Conservation (phyloP, 2,329 filamentous ascomycete genomes). For the Stagonosporopsis rhizophila region DNA sequence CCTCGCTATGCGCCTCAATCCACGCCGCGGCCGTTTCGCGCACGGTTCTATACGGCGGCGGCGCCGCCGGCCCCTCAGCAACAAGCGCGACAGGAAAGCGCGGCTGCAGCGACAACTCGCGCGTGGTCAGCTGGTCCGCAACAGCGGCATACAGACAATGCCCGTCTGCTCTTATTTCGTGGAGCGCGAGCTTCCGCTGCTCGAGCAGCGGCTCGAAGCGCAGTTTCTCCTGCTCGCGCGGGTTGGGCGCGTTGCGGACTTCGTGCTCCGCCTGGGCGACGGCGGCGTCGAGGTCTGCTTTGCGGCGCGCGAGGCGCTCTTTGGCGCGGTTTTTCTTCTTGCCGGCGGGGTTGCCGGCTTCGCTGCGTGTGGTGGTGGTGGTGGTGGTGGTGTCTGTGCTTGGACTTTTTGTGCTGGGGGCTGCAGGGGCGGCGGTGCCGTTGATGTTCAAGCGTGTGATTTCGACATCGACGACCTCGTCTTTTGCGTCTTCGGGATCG, state of each 20-base stretch:
- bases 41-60: conserved; percentile 67
- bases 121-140: conserved; percentile 76
- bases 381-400: too few relatives aligned
- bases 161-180: conserved; percentile 85
- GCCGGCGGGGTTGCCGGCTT: background rate
- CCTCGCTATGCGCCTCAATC: conserved; percentile 75
- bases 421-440: background rate
- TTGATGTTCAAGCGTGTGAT: conserved; percentile 17
- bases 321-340: conserved; percentile 87
- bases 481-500: conserved; percentile 4
- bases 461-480: background rate
- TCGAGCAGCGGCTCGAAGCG: conserved; percentile 74
- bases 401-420: background rate
- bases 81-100: conserved; percentile 42
- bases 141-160: conserved; percentile 95
- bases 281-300: conserved; percentile 79
- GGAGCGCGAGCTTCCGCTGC: conserved; percentile 70
- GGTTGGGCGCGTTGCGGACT: conserved; percentile 60
- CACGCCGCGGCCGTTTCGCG: conserved; percentile 76
- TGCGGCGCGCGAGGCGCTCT: conserved; percentile 85
- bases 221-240: conserved; percentile 50
- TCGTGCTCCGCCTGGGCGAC: conserved; percentile 74
- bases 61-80: background rate
- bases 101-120: conserved; percentile 42
- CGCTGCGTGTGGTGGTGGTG: too few relatives aligned